phyloP scores from a whole-genome alignment of 495 filamentous ascomycete genomes.

The Neurospora intermedia region DNA sequence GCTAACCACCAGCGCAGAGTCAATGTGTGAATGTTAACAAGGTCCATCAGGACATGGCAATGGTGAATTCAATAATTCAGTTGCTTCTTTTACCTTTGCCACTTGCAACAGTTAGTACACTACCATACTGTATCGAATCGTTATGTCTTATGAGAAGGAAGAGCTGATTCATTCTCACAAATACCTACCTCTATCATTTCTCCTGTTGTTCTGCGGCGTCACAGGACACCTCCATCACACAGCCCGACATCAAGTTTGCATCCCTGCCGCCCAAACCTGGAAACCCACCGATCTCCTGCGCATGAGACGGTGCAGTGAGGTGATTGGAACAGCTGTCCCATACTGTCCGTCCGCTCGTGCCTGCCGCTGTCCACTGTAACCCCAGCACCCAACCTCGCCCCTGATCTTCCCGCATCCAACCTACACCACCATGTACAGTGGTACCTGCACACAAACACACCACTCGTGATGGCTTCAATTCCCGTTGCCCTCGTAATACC shows the following conservation, averaged over 20 bases:
- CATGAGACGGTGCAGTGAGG: not conserved
- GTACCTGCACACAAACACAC: not conserved
- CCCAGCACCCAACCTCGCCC: not conserved
- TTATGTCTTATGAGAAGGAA: not conserved
- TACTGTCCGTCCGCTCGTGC: not conserved
- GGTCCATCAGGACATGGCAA: not conserved
- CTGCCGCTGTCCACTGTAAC: not conserved
- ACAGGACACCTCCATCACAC: not conserved
- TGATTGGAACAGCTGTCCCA: not conserved
- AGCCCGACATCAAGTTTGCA: not conserved
- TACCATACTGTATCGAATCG: not conserved
- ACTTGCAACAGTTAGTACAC: not conserved
- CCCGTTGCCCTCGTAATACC: not conserved
- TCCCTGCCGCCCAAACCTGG: not conserved
- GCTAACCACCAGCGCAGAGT: slow-evolving; percentile 3
- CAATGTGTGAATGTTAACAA: slow-evolving; percentile 6
- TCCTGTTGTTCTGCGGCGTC: not conserved
- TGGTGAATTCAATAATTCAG: not conserved
- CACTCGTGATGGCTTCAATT: not conserved
- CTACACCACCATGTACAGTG: not conserved
- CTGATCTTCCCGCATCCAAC: not conserved
- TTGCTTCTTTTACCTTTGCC: not conserved
- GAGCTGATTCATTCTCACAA: not conserved
- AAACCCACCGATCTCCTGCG: not conserved
- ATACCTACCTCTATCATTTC: no score